Evolutionary conservation across 352 stramenopile genomes (phyloP).

Genomic region (Pilasporangium apinafurcum): DNA sequence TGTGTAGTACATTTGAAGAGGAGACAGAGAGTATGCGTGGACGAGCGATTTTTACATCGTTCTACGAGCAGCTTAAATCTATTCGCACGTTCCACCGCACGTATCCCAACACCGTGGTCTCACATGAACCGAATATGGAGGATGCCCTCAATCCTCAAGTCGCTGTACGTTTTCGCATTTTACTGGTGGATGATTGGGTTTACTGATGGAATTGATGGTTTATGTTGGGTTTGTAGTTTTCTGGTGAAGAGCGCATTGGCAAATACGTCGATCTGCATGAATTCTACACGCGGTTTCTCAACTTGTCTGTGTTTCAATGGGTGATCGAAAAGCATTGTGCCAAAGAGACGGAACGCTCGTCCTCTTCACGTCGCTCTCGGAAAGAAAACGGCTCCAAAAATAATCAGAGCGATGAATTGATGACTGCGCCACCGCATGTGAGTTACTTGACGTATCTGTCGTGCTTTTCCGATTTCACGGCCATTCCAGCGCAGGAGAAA

Average conservation of each 20-base stretch:
- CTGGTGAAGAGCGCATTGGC: conserved; percentile 83
- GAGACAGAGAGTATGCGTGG: conserved; percentile 77
- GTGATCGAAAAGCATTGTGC: conserved; percentile 23
- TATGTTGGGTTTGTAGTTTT: conserved; percentile 41
- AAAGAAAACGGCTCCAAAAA: conserved; percentile 10
- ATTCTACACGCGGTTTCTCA: conserved; percentile 77
- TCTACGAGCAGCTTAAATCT: conserved; percentile 84
- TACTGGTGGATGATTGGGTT: neutral
- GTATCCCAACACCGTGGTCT: conserved; percentile 65
- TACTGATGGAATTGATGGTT: neutral
- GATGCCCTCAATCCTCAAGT: conserved; percentile 58
- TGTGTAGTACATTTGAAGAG: conserved; percentile 56
- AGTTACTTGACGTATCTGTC: conserved; percentile 75
- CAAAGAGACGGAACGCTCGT: conserved; percentile 5
- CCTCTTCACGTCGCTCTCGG: conserved; percentile 4
- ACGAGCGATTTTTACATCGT: conserved; percentile 78
- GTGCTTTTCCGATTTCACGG: conserved; percentile 60
- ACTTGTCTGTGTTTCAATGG: conserved; percentile 15
- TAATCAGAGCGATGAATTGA: conserved; percentile 1
- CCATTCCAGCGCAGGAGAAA: conserved; percentile 55
- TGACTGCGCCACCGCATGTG: conserved; percentile 16
- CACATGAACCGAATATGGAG: conserved; percentile 57
- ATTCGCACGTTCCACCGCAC: conserved; percentile 83
- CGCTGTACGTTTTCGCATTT: conserved; percentile 15
- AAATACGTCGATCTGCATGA: conserved; percentile 89